These are phyloP conservation scores for Aspergillus luchuensis DNA, from an alignment of 2,329 filamentous ascomycete genomes.

Conservation along the genomic window DNA sequence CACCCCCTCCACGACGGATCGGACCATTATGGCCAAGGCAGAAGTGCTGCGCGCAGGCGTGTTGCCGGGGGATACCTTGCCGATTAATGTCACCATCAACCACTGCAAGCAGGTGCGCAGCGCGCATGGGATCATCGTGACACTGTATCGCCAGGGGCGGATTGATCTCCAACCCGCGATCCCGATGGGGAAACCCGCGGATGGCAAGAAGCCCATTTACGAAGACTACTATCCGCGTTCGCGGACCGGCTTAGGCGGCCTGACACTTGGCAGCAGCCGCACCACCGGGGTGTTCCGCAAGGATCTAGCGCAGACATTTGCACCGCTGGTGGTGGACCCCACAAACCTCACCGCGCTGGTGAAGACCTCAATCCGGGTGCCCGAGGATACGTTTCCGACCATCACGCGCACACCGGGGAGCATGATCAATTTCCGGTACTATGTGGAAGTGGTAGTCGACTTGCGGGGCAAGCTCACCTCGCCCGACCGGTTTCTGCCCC, in stretches of 20 bases:
- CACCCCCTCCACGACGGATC: slow-evolving; percentile 61
- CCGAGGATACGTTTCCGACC: slow-evolving; percentile 88
- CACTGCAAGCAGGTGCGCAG: slow-evolving; percentile 90
- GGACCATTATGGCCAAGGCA: slow-evolving; percentile 82
- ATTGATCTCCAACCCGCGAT: slow-evolving; percentile 77
- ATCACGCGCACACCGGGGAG: slow-evolving; percentile 86
- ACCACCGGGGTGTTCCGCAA: slow-evolving; percentile 94
- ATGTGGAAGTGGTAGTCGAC: slow-evolving; percentile 89
- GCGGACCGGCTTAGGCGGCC: slow-evolving; percentile 78
- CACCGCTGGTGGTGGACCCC: slow-evolving; percentile 86
- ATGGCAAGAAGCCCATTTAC: slow-evolving; percentile 69
- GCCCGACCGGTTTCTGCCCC: slow-evolving; percentile 67
- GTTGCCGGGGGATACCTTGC: slow-evolving; percentile 79
- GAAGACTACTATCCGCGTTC: slow-evolving; percentile 88
- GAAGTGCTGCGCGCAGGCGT: slow-evolving; percentile 82
- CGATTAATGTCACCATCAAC: slow-evolving; percentile 77
- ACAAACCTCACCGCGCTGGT: slow-evolving; percentile 74
- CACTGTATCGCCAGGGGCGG: slow-evolving; percentile 84
- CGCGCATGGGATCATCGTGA: slow-evolving; percentile 88
- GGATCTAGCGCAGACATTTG: slow-evolving; percentile 85
- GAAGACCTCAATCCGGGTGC: slow-evolving; percentile 79
- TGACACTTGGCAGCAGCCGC: slow-evolving; percentile 82
- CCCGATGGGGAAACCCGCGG: slow-evolving; percentile 61
- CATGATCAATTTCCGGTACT: slow-evolving; percentile 95
- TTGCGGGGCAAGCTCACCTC: slow-evolving; percentile 81